Evolutionary conservation across 1,139 yeast species (phyloP), one percentile per base, ranked within the genome.

Genomic region (Diutina siamensis): DNA sequence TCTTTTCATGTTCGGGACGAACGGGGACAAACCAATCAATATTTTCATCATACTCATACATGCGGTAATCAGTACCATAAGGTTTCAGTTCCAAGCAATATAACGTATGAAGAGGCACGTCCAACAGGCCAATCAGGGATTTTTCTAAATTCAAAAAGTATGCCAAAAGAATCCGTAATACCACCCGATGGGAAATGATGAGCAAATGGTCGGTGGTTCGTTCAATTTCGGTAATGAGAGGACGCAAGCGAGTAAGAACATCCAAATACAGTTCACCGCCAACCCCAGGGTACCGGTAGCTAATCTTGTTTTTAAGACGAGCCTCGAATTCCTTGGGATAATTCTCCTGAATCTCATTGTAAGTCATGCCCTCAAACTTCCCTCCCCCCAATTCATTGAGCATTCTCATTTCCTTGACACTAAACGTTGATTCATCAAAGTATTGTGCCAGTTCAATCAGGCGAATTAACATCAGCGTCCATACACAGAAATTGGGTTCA

Each of bases 191-290:
- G 2, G 94, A 82, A 1, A 92, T 74, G 35, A 92, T 76, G 44
- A 89, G 64, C 34, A 86, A 78, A 60, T 88, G 94, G 55, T 88
- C 95, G 15, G 87, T 83, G 48, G 94, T 85, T 54, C 97, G 73
- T 63, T 92, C 98, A 45, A 92, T 74, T 60, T 92, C 98, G 12
- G 89, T 88, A 51, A 92, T 89, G 35, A 92, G 77, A 1, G 97
- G 95, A 48, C 95, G 72, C 49, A 92, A 70, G 50, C 98, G 72
- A 51, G 89, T 86, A 56, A 92, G 83, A 4, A 89, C 98, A 63
- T 92, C 98, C 54, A 89, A 66, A 55, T 89, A 89, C 0, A 95
- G 84, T 63, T 89, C 97, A 32, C 97, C 97, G n/a, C 97, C 96
- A 46, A 87, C 85, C 10, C 97, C 97, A 2, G 97, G 97, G 58